Evolutionary conservation across 2,329 filamentous ascomycete species (phyloP).

Genomic region (Didymella pinodella): DNA sequence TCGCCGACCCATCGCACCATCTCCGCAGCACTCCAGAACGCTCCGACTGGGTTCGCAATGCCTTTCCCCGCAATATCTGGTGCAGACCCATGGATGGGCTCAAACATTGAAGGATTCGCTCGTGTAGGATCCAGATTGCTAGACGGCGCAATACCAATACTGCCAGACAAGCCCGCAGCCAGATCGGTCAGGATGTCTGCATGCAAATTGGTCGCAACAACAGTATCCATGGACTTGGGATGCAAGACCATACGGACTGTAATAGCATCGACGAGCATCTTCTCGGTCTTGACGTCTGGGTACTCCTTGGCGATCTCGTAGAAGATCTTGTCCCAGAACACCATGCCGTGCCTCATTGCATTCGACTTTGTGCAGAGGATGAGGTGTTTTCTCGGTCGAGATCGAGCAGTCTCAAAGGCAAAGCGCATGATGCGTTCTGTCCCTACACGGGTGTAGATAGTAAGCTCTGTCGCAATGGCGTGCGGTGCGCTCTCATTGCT

Average conservation of each 20-base stretch:
- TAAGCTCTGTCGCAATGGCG: constrained; percentile 57
- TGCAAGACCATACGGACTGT: constrained; percentile 59
- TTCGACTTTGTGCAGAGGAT: constrained; percentile 61
- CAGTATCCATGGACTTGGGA: constrained; percentile 56
- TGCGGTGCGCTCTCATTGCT: constrained; percentile 53
- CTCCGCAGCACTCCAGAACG: constrained; percentile 74
- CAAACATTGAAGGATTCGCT: constrained; percentile 66
- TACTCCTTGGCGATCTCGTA: constrained; percentile 57
- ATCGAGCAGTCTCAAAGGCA: constrained; percentile 57
- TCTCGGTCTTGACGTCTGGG: constrained; percentile 55
- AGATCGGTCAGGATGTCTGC: constrained; percentile 74
- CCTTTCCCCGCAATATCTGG: constrained; percentile 71
- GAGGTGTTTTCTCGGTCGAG: constrained; percentile 55
- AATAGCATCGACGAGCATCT: constrained; percentile 61
- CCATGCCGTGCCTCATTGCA: constrained; percentile 59
- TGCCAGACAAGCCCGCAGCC: constrained; percentile 70
- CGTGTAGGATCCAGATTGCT: constrained; percentile 71
- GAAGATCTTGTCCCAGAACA: constrained; percentile 59
- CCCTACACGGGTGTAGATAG: constrained; percentile 56
- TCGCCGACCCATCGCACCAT: constrained; percentile 72
- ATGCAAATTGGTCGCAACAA: constrained; percentile 58
- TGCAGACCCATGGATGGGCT: constrained; percentile 70
- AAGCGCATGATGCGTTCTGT: constrained; percentile 59
- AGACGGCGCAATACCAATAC: constrained; percentile 73
- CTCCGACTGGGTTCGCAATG: constrained; percentile 69